Base-by-base conservation (phyloP, 2,329 filamentous ascomycete genomes). In the Aspergillus udagawae region DNA sequence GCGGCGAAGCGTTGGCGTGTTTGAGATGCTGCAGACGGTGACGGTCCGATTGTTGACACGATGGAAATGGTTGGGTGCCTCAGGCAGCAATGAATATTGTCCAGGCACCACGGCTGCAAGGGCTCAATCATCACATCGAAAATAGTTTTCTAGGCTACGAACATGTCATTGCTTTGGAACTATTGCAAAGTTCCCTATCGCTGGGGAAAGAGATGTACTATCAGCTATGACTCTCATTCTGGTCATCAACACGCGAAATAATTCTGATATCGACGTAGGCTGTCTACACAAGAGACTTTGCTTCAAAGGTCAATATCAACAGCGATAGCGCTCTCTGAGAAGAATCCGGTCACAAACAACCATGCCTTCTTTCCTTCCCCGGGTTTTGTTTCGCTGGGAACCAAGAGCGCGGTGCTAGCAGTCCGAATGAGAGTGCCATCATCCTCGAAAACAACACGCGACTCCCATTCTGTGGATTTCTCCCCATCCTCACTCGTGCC, bases 331-430 rank as follows among this genome's bases (percentile, higher is more conserved):
- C 69, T 77, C 32, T 74, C 71, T 2, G 82, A 79, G 58, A 81
- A 59, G 55, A 84, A 83, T 0, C 85, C 84, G 0, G 83, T 83
- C 2, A 81, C 78, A 67, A 83, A 86, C 17, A 87, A 65, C 82
- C 82, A 85, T 0, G 78, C 84, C 20, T 79, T 76, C 62, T 76
- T 73, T 0, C 77, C 77, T 0, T 60, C 70, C 50, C 79, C 77
- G 12, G 72, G 63, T 14, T 66, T 64, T 0, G 82, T 82, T 42
- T 84, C 77, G 52, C 83, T 79, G 0, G 79, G 77, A 1, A 87
- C 75, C 47, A 87, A 56, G 0, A 85, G 77, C 0, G 82, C 81
- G 0, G 77, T 73, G 55, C 81, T 85, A 0, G 77, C 78, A 5
- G 74, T 77, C 10, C 83, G 73, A 27, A 86, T 71, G 17, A 72